Evolutionary conservation across 1,284 basidiomycete genomes (phyloP).

Genomic region (Bondarzewia mesenterica): DNA sequence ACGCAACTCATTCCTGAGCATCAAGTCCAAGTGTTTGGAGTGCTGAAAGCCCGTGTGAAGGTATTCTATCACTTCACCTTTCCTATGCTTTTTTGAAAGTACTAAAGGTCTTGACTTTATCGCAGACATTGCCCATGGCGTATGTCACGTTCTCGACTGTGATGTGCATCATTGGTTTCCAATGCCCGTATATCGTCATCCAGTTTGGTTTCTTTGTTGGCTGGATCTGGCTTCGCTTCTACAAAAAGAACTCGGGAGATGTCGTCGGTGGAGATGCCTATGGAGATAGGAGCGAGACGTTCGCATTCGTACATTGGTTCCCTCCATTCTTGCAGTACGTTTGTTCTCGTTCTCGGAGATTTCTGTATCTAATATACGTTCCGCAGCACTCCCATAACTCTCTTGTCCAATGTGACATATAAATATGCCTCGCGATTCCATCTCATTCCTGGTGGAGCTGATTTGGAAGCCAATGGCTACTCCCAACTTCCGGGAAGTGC

Average conservation of each 20-base stretch:
- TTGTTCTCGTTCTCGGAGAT: constrained; percentile 26
- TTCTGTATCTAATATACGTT: not conserved
- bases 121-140: constrained; percentile 85
- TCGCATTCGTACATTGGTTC: constrained; percentile 95
- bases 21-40: constrained; percentile 87
- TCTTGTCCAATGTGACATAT: constrained; percentile 65
- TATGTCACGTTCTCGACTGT: constrained; percentile 90
- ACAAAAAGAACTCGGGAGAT: constrained; percentile 75
- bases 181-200: constrained; percentile 92
- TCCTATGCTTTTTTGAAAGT: not conserved
- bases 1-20: constrained; percentile 98
- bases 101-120: constrained; percentile 1
- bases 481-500: constrained; percentile 75
- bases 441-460: constrained; percentile 64
- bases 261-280: constrained; percentile 55
- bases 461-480: constrained; percentile 71
- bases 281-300: constrained; percentile 94
- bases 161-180: constrained; percentile 81
- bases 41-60: constrained; percentile 86
- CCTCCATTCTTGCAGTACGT: constrained; percentile 86
- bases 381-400: constrained; percentile 54
- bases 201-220: constrained; percentile 97
- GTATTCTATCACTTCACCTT: constrained; percentile 29
- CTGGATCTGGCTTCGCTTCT: constrained; percentile 94
- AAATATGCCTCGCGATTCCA: constrained; percentile 67